These are phyloP conservation scores for Aspergillus sergii DNA, from an alignment of 2,329 filamentous ascomycete species.

Conservation along the genomic window DNA sequence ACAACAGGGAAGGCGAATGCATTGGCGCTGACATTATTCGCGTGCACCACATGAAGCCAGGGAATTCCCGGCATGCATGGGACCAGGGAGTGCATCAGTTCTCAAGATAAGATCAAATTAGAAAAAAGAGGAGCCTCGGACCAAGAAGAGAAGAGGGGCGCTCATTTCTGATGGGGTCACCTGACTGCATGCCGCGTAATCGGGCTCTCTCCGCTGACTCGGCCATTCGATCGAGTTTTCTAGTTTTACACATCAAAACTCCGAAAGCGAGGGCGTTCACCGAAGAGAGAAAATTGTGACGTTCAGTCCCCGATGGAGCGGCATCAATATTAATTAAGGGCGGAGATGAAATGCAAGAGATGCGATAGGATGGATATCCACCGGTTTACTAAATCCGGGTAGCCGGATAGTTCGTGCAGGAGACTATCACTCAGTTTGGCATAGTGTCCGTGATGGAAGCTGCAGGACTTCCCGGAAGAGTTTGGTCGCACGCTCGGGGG, in stretches of 20 bases:
- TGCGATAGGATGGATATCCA: slow-evolving; percentile 4
- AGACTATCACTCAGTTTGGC: slow-evolving; percentile 5
- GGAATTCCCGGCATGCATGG: slow-evolving; percentile 3
- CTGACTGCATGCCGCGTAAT: not conserved
- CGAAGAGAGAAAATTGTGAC: not conserved
- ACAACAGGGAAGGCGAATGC: not conserved
- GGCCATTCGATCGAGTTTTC: not conserved
- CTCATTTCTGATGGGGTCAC: not conserved
- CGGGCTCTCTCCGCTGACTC: not conserved
- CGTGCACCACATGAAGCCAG: not conserved
- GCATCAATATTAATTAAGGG: not conserved
- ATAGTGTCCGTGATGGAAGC: slow-evolving; percentile 17
- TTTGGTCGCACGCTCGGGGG: not conserved
- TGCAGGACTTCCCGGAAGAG: slow-evolving; percentile 2
- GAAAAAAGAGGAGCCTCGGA: not conserved
- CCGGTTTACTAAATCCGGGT: slow-evolving; percentile 18
- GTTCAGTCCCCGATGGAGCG: not conserved
- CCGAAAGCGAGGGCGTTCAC: not conserved
- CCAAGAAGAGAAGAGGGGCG: not conserved
- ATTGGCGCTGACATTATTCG: not conserved
- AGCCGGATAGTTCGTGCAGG: slow-evolving; percentile 3
- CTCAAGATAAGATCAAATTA: not conserved
- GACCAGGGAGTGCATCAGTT: not conserved
- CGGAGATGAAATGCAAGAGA: slow-evolving; percentile 11
- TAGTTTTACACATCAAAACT: not conserved